phyloP scores from a whole-genome alignment of 2,329 filamentous ascomycete genomes.

The Dothistroma septosporum region DNA sequence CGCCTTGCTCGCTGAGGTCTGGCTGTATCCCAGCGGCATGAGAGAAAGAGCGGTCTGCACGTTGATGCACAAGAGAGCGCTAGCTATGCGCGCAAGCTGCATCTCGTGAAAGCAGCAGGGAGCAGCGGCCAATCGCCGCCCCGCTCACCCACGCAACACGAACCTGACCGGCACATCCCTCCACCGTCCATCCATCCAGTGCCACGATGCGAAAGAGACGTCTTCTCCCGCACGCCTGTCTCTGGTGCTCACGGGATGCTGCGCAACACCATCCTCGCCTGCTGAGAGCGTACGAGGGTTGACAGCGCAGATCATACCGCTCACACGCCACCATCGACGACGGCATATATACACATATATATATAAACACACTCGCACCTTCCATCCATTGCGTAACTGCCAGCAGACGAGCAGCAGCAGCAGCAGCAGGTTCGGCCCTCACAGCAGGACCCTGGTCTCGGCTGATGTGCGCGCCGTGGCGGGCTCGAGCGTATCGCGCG shows the following conservation, averaged over 20 bases:
- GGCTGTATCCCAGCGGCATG: not conserved
- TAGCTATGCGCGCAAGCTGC: conserved; percentile 3
- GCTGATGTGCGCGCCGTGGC: not conserved
- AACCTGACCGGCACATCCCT: not conserved
- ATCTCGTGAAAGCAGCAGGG: not conserved
- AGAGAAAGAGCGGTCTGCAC: conserved; percentile 7
- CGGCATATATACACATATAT: too few relatives aligned
- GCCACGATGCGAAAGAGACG: not conserved
- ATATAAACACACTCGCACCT: not conserved
- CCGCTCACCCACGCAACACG: not conserved
- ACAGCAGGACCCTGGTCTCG: not conserved
- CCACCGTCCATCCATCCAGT: not conserved
- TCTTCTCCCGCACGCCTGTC: not conserved
- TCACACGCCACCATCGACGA: not conserved
- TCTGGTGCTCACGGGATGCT: not conserved
- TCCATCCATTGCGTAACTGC: too few relatives aligned
- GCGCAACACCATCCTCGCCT: conserved; percentile 1
- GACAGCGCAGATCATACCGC: not conserved
- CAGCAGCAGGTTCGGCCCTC: too few relatives aligned
- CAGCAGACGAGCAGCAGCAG: not conserved
- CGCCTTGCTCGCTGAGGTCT: not conserved
- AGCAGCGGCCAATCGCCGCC: not conserved
- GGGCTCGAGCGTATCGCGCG: not conserved
- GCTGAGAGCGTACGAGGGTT: not conserved
- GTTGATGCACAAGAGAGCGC: conserved; percentile 5